Percentiles rank a stretch among this genome's conserved stretches.
phyloP scores from a whole-genome alignment of 2,329 filamentous ascomycete species.

The Arthrobotrys musiformis region DNA sequence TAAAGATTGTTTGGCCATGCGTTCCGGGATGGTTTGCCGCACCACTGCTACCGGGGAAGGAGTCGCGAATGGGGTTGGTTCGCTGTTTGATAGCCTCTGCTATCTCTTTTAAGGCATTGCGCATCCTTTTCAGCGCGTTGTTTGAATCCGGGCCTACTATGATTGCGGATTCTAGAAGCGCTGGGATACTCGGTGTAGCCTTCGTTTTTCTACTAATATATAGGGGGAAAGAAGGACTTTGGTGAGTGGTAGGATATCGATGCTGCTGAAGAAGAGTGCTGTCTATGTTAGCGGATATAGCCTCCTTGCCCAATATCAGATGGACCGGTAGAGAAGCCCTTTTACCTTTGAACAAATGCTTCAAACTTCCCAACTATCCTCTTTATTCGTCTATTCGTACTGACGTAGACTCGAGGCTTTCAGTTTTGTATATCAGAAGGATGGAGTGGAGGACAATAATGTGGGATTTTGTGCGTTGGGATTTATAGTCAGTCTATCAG shows the following conservation, averaged over 20 bases:
- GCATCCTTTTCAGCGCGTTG: constrained; percentile 23
- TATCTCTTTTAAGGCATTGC: constrained; percentile 45
- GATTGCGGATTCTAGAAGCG: background rate
- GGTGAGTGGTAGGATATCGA: background rate
- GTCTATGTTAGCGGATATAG: background rate
- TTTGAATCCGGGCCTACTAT: constrained; percentile 28
- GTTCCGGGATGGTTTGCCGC: background rate
- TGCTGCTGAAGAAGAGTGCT: background rate
- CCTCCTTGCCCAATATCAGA: background rate
- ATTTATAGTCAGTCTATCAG: constrained; percentile 9
- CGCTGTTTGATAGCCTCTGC: constrained; percentile 36
- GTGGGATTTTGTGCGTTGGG: constrained; percentile 55
- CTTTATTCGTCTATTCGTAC: background rate
- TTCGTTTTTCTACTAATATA: background rate
- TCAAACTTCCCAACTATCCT: background rate
- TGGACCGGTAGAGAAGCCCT: background rate
- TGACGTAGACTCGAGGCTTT: background rate
- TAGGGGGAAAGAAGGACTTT: background rate
- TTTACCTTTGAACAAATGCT: background rate
- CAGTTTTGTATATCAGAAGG: background rate
- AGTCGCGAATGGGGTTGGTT: constrained; percentile 11
- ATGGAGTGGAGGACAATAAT: background rate
- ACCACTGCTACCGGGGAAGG: background rate
- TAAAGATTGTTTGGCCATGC: constrained; percentile 16
- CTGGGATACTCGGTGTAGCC: background rate